These are phyloP conservation scores for Nothophytophthora sp. DNA, from an alignment of 352 stramenopile genomes.

Conservation along the genomic window DNA sequence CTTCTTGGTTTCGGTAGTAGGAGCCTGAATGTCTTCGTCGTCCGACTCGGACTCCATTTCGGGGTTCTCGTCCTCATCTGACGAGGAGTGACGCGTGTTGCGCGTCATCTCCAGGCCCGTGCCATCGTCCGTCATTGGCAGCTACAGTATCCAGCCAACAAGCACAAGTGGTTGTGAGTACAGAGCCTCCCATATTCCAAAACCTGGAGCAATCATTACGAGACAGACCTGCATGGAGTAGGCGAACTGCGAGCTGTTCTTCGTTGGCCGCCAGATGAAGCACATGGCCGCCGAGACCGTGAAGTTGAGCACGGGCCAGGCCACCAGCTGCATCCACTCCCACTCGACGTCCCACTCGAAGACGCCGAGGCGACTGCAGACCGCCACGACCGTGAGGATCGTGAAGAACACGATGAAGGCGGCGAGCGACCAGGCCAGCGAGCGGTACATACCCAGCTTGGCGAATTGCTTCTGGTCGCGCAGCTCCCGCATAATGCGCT, in stretches of 20 bases:
- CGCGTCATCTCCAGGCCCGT: conserved; percentile 62
- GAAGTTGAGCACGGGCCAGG: conserved; percentile 92
- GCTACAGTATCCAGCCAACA: conserved; percentile 27
- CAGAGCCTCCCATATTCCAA: conserved; percentile 13
- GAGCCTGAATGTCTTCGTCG: conserved; percentile 51
- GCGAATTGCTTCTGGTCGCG: conserved; percentile 88
- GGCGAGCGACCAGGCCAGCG: conserved; percentile 73
- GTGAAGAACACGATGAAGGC: conserved; percentile 91
- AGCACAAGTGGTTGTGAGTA: conserved; percentile 17
- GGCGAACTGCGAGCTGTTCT: conserved; percentile 85
- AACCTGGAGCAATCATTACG: background rate
- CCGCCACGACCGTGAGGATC: conserved; percentile 77
- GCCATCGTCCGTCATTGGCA: conserved; percentile 77
- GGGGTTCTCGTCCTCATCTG: conserved; percentile 50
- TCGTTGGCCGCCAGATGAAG: conserved; percentile 88
- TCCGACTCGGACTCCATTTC: conserved; percentile 68
- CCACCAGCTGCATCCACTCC: conserved; percentile 92
- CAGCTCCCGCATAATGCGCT: conserved; percentile 82
- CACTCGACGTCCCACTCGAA: conserved; percentile 92
- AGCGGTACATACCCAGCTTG: conserved; percentile 90
- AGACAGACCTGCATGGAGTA: conserved; percentile 79
- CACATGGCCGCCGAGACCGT: conserved; percentile 88
- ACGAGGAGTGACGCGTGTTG: conserved; percentile 52
- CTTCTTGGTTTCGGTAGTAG: conserved; percentile 38
- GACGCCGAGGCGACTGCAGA: conserved; percentile 79